Base-by-base conservation (phyloP, 805 yeast species). In the Novakomyces olei region DNA sequence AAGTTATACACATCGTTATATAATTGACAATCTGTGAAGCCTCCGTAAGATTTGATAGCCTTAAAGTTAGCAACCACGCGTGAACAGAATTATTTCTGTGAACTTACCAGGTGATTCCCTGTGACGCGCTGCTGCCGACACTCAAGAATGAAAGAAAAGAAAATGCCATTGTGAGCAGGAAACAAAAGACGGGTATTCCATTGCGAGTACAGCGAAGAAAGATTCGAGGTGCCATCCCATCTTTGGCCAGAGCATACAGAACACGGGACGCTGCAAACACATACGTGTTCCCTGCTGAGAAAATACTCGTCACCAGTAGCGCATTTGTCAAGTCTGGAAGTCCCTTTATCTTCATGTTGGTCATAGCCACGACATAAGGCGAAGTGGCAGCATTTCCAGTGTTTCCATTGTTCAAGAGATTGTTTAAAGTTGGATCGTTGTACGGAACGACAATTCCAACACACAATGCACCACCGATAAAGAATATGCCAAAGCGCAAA, bases 321-420 rank as follows among this genome's bases (percentile, higher is more conserved):
- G 72, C 85, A 49, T 80, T 80, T 45, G 79, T 59, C 31, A 80
- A 62, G 42, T 72, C 75, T 24, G 81, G 81, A 39, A 79, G 55
- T 1, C 67, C 83, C 5, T 49, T 44, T 39, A 78, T 76, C 12
- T 60, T 51, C 12, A 79, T 76, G 41, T 63, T 65, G 39, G 64
- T 64, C 45, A 78, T 72, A 30, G 92, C 92, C 45, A 77, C 72
- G 34, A 77, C 83, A 45, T 76, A 78, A 26, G 92, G 92, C 10
- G 88, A 74, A 15, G 85, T 80, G 26, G 73, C 63, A 2, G 83
- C 80, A n/a, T n/a, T n/a, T 27, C 59, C 58, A 2, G 67, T 54
- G 32, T 67, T 61, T 7, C 15, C 15, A 12, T 67, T 61, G 10
- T 70, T 69, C 34, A 50, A 46, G 6, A 83, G 77, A 4, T 55